Base-by-base conservation (phyloP, 2,329 filamentous ascomycete species). In the Penicillium sp. region DNA sequence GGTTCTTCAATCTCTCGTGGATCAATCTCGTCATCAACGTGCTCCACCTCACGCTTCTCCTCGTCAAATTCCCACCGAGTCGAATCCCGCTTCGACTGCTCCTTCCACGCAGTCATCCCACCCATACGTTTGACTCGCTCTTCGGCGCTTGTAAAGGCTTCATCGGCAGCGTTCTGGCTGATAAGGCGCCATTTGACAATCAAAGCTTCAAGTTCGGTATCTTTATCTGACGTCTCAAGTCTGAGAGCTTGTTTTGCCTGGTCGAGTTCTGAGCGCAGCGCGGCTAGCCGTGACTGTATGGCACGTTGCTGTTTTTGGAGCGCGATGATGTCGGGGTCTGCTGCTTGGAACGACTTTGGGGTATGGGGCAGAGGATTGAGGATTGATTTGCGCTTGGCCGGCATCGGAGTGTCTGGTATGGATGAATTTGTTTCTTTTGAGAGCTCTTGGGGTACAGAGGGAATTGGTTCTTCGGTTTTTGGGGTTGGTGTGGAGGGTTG, bases 91-190 rank as follows among this genome's bases (percentile, higher is more conserved):
- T 75, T 79, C 60, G 75, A 74, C 59, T 66, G 72, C 60, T 78
- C 78, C 47, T 73, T 80, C 80, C 81, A 87, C 6, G 78, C 83
- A 34, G 74, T 72, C 39, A 87, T 77, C 1, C 85, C 86, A 18
- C 86, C 86, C 81, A 87, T 86, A 60, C 81, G 74, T 62, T 83
- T 77, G 34, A 88, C 78, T 50, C 83, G 74, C 67, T 86, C 84
- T 57, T 80, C 79, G 21, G 87, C 83, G 18, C 77, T 73, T 22
- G 73, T 77, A 68, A 88, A 90, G 10, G 89, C 72, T 63, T 88
- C 85, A 60, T 90, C 88, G 1, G 88, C 88, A 6, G 85, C 87
- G 46, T 79, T 73, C 57, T 86, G 79, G 55, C 82, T 83, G 16
- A 84, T 82, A 0, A 66, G 70, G 44, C 77, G 82, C 88, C 88